phyloP scores from a whole-genome alignment of 2,329 filamentous ascomycete genomes.

The Trichoderma afroharzianum region DNA sequence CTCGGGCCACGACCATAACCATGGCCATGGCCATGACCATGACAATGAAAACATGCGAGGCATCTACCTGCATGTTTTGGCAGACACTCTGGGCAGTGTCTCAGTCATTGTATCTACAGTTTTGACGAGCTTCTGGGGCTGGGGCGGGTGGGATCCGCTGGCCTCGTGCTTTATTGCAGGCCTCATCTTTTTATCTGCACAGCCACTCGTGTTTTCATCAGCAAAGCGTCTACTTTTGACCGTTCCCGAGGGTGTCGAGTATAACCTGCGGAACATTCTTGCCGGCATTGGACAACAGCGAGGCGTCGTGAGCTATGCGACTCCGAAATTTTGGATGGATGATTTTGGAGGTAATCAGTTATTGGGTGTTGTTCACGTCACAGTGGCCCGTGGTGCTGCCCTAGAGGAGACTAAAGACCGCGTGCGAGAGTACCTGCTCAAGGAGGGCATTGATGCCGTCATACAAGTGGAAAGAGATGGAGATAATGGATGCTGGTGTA shows the following conservation, averaged over 20 bases:
- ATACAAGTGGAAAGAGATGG: conserved; percentile 87
- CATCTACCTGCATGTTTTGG: conserved; percentile 92
- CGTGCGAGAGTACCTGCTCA: conserved; percentile 66
- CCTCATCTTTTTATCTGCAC: conserved; percentile 87
- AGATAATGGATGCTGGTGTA: conserved; percentile 62
- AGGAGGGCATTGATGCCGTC: conserved; percentile 73
- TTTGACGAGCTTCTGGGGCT: conserved; percentile 81
- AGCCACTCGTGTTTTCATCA: conserved; percentile 81
- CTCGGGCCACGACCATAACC: conserved; percentile 32
- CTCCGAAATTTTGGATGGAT: conserved; percentile 90
- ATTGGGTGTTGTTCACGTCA: conserved; percentile 81
- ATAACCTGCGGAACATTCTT: conserved; percentile 79
- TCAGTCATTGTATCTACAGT: conserved; percentile 91
- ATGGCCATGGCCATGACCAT: conserved; percentile 44
- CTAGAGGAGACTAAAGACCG: conserved; percentile 79
- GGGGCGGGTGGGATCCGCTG: conserved; percentile 91
- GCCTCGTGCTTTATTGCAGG: conserved; percentile 92
- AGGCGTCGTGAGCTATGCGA: conserved; percentile 81
- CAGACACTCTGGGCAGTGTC: conserved; percentile 89
- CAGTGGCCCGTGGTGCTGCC: conserved; percentile 67
- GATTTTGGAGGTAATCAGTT: conserved; percentile 60
- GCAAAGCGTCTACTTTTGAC: conserved; percentile 80
- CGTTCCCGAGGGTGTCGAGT: conserved; percentile 80
- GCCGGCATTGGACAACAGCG: conserved; percentile 77
- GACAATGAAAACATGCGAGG: conserved; percentile 98